Conservation (phyloP, 768 basidiomycete species). For the Gyrodon lividus region DNA sequence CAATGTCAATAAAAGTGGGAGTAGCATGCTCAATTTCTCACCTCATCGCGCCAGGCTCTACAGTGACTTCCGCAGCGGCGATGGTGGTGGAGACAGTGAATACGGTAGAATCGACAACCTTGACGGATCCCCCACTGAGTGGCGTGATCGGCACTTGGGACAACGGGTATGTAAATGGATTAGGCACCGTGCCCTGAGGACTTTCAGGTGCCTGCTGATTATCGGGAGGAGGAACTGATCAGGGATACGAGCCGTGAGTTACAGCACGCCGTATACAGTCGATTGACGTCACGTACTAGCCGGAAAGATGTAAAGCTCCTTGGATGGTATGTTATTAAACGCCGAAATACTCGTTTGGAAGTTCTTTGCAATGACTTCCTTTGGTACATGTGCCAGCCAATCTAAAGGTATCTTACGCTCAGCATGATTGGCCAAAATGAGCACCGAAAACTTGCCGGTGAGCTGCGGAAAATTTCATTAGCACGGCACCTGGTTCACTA, state of each 20-base stretch:
- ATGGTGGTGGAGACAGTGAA: conserved; percentile 52
- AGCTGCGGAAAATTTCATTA: conserved; percentile 2
- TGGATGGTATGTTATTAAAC: conserved; percentile 51
- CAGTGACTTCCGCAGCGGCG: conserved; percentile 51
- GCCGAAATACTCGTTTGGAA: conserved; percentile 45
- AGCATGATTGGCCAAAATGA: not conserved
- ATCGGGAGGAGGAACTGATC: conserved; percentile 36
- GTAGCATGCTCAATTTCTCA: conserved; percentile 13
- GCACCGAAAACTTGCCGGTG: conserved; percentile 17
- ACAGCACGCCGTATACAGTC: not conserved
- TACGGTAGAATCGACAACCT: conserved; percentile 53
- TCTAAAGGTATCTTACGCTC: conserved; percentile 29
- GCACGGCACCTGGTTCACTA: not conserved
- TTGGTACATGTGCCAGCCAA: conserved; percentile 60
- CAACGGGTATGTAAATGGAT: conserved; percentile 49
- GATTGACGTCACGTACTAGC: conserved; percentile 24
- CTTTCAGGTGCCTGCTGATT: conserved; percentile 30
- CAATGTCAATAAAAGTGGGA: not conserved
- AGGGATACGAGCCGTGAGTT: not conserved
- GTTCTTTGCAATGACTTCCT: conserved; percentile 57
- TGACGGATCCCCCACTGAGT: conserved; percentile 53
- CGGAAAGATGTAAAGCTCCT: conserved; percentile 53
- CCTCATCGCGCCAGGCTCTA: conserved; percentile 58
- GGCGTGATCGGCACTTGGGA: conserved; percentile 44
- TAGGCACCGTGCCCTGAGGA: conserved; percentile 39